Base-by-base conservation (phyloP, 257 asterid genomes). In the Cinchona pubescens region DNA sequence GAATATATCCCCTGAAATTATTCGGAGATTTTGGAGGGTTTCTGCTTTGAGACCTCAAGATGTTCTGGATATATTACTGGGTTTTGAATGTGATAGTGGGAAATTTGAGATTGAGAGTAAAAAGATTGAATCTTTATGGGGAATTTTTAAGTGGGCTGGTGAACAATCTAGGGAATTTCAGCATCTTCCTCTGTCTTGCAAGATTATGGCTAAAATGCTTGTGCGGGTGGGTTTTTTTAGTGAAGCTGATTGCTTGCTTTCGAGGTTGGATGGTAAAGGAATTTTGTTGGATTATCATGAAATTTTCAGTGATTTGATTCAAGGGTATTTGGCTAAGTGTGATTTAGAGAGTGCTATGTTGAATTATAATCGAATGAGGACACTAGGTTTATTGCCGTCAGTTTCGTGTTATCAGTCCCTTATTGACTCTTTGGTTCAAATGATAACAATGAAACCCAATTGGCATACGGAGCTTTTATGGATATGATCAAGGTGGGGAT, bases 1-100 rank as follows among this genome's bases (percentile, higher is more conserved):
- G 46, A 25, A 66, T 75, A 66, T 86, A 73, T 88, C 85, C 78
- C 98, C 97, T 51, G 84, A 73, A 68, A 69, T 66, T 73, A 67
- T 85, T 59, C 96, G 96, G 79, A 81, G 88, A 75, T 94, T 86
- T 82, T 94, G 92, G 93, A 84, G 99, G 83, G 90, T 82, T 72
- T 72, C 86, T 56, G 89, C 40, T 32, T 53, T 90, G 79, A 88
- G 77, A 59, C 91, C 97, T 55, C 80, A 78, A 79, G 91, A 92
- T 85, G 84, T 94, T 61, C 87, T 83, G 80, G 93, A 94, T 58
- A 83, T 94, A 80, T 82, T 94, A 73, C 80, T 80, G 83, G 90
- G 85, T 82, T 92, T 88, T 82, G 90, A 87, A 46, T 82, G 45
- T 67, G 73, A 79, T 71, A 32, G 72, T 49, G 87, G 81, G 53